Evolutionary conservation across 2,329 filamentous ascomycete genomes (phyloP).

Genomic region (Thelonectria discophora): DNA sequence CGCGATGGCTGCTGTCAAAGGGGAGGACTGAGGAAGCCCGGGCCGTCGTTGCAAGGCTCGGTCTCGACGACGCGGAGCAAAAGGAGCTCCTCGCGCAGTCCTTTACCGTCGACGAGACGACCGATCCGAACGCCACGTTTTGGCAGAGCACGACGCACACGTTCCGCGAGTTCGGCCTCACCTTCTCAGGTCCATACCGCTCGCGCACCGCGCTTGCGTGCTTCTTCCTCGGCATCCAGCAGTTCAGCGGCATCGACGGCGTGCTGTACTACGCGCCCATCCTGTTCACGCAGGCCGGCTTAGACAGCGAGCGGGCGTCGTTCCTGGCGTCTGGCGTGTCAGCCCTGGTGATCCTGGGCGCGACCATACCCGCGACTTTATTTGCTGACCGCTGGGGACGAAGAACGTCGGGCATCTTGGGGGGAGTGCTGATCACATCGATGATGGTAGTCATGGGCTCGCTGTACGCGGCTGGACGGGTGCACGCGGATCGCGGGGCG

Average conservation of each 20-base stretch:
- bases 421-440: slow-evolving; percentile 59
- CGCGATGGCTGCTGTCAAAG: slow-evolving; percentile 62
- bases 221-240: slow-evolving; percentile 67
- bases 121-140: slow-evolving; percentile 42
- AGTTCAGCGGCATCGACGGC: slow-evolving; percentile 69
- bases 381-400: slow-evolving; percentile 66
- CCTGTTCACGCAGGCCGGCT: slow-evolving; percentile 67
- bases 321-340: slow-evolving; percentile 69
- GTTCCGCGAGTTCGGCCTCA: slow-evolving; percentile 44
- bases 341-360: slow-evolving; percentile 63
- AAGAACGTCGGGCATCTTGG: slow-evolving; percentile 60
- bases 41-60: slow-evolving; percentile 50
- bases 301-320: slow-evolving; percentile 59
- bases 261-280: slow-evolving; percentile 69
- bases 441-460: slow-evolving; percentile 63
- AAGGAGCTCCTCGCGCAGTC: slow-evolving; percentile 49
- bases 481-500: slow-evolving; percentile 47
- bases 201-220: slow-evolving; percentile 60
- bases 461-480: slow-evolving; percentile 56
- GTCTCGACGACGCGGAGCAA: slow-evolving; percentile 54
- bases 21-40: slow-evolving; percentile 56
- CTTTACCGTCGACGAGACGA: slow-evolving; percentile 25
- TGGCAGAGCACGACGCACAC: slow-evolving; percentile 42
- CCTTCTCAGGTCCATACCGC: slow-evolving; percentile 51
- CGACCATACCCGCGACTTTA: slow-evolving; percentile 62